Conservation (phyloP, 1,139 yeast species). For the Kodamaea fungicola region DNA sequence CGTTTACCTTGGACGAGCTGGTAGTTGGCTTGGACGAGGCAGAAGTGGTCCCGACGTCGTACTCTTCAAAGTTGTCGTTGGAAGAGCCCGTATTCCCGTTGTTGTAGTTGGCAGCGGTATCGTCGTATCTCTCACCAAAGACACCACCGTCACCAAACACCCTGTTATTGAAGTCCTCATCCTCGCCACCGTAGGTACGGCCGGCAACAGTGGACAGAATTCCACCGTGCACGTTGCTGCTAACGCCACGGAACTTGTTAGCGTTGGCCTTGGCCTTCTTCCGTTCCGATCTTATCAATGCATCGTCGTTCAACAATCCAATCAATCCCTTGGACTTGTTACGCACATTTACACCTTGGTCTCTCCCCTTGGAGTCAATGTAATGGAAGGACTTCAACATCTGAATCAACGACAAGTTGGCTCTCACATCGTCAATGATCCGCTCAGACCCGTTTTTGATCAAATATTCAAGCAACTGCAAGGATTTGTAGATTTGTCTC, state of each 20-base stretch:
- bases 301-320: slow-evolving; percentile 72
- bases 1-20: slow-evolving; percentile 40
- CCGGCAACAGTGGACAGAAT: slow-evolving; percentile 38
- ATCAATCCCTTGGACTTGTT: slow-evolving; percentile 81
- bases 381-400: slow-evolving; percentile 94
- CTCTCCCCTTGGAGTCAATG: slow-evolving; percentile 90
- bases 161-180: slow-evolving; percentile 51
- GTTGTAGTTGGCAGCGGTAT: slow-evolving; percentile 42
- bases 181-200: slow-evolving; percentile 39
- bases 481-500: slow-evolving; percentile 95
- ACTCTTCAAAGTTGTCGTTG: slow-evolving; percentile 63
- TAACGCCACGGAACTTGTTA: slow-evolving; percentile 74
- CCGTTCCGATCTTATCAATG: slow-evolving; percentile 74
- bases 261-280: slow-evolving; percentile 83
- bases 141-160: slow-evolving; percentile 84
- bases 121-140: slow-evolving; percentile 66
- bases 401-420: slow-evolving; percentile 75
- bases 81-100: slow-evolving; percentile 37
- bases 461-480: slow-evolving; percentile 86
- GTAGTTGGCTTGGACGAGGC: slow-evolving; percentile 40
- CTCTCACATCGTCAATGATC: slow-evolving; percentile 90
- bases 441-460: slow-evolving; percentile 92
- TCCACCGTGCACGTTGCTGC: slow-evolving; percentile 52
- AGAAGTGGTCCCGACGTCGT: slow-evolving; percentile 47
- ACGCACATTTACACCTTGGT: slow-evolving; percentile 94